Evolutionary conservation across 352 stramenopile species (phyloP), one percentile per base, ranked within the genome.

Genomic region (Phytophthora cactorum): DNA sequence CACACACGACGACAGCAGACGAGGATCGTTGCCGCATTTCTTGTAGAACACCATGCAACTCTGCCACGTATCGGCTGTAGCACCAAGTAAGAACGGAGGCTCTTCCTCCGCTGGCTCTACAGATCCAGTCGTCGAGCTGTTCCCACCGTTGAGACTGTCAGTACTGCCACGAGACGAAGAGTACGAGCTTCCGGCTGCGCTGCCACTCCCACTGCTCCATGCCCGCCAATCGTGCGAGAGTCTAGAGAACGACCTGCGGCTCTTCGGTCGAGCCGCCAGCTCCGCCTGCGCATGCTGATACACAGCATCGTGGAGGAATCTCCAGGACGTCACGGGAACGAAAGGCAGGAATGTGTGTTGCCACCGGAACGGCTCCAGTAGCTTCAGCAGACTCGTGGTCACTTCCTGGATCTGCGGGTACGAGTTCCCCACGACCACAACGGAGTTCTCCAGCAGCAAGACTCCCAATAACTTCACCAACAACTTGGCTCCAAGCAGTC

Each of bases 341-440:
- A 93, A 94, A 27, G 88, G 86, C 4, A 93, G 50, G 47, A 91
- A 90, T 22, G 82, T 90, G 64, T 92, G 84, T 45, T 91, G 83
- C 88, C 88, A 96, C 25, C 61, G 72, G 59, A 96, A 96, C n/a
- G 88, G 88, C 43, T 86, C 65, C 10, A 96, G 59, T 29, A 96
- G 60, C 62, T 86, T 86, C 28, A 95, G 52, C 39, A 96, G 49
- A 49, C 77, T 87, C 17, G 91, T 75, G 4, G 81, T 77, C 15
- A 95, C 84, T 47, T 93, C 84, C 50, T 96, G 86, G 9, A 95
- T 84, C 52, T 90, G 70, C 7, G 84, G 72, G 39, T 92, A 91
- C 25, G 86, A 95, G 38, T 75, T 79, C 5, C 86, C 84, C 0
- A 92, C 71, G 14, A 96, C 64, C n/a, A 96, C 76, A 28, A 96